phyloP scores from a whole-genome alignment of 768 basidiomycete genomes.

The Tricholoma terreum region DNA sequence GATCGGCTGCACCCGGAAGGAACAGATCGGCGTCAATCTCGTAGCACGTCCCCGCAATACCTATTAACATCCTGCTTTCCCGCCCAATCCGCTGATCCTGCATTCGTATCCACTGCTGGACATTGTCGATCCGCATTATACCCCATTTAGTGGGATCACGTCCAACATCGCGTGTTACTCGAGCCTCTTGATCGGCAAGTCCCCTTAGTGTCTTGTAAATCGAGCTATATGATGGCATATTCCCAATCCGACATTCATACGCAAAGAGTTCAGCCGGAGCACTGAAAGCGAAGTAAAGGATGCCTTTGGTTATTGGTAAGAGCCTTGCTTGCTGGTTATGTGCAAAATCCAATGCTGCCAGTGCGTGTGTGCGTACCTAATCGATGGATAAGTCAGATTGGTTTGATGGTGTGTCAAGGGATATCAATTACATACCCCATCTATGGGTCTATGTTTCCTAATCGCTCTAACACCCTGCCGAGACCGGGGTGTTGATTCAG shows the following conservation, averaged over 20 bases:
- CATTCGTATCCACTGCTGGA: not conserved
- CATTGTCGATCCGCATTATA: not conserved
- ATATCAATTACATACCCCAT: not conserved
- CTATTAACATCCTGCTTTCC: not conserved
- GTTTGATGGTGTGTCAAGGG: no score
- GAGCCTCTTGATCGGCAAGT: not conserved
- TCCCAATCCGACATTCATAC: not conserved
- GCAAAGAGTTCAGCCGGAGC: no score
- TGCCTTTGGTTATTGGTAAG: no score
- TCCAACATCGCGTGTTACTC: not conserved
- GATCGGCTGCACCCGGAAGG: not conserved
- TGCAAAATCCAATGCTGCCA: no score
- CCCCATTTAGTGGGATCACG: not conserved
- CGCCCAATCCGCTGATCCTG: not conserved
- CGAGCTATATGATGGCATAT: not conserved
- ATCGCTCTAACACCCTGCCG: not conserved
- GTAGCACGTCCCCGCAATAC: not conserved
- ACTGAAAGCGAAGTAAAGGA: no score
- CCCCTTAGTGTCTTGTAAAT: not conserved
- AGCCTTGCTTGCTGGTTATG: no score
- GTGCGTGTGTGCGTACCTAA: no score
- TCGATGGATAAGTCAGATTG: no score
- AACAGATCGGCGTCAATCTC: not conserved
- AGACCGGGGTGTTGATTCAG: no score
- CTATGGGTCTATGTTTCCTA: not conserved